These are phyloP conservation scores for Bertia moriformis DNA, from an alignment of 2,329 filamentous ascomycete species.

Conservation along the genomic window DNA sequence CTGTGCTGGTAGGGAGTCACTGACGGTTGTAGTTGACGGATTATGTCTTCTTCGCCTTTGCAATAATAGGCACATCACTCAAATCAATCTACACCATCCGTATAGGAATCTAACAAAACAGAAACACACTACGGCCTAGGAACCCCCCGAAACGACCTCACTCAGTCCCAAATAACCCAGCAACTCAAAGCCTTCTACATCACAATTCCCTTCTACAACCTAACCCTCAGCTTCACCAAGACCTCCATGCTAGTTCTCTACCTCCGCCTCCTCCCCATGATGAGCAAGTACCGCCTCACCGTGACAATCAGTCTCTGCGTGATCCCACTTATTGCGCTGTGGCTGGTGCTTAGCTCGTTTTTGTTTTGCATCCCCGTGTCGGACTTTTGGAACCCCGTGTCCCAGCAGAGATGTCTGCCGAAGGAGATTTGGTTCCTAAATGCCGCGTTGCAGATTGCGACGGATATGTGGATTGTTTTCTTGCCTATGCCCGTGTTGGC, in stretches of 20 bases:
- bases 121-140: too few species aligned
- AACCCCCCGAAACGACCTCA: too few species aligned
- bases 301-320: slow-evolving; percentile 2
- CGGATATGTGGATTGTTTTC: slow-evolving; percentile 4
- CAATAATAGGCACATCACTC: background rate
- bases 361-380: slow-evolving; percentile 4
- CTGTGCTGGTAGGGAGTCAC: too few species aligned
- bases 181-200: background rate
- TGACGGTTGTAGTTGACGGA: too few species aligned
- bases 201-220: background rate
- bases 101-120: too few species aligned
- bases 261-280: slow-evolving; percentile 3
- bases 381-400: slow-evolving; percentile 3
- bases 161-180: too few species aligned
- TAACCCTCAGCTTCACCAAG: slow-evolving; percentile 5
- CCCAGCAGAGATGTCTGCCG: background rate
- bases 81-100: too few species aligned
- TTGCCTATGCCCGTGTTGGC: slow-evolving; percentile 7
- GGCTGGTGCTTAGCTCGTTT: slow-evolving; percentile 3
- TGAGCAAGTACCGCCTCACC: slow-evolving; percentile 1
- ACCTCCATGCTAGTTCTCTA: slow-evolving; percentile 8
- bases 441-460: slow-evolving; percentile 1
- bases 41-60: background rate
- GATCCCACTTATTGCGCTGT: slow-evolving; percentile 3
- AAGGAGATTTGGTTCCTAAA: background rate